A percentile compares a stretch with the other conserved stretches of the same genome.
phyloP scores from a whole-genome alignment of 208 protist genomes.

The Acanthamoeba royreba region DNA sequence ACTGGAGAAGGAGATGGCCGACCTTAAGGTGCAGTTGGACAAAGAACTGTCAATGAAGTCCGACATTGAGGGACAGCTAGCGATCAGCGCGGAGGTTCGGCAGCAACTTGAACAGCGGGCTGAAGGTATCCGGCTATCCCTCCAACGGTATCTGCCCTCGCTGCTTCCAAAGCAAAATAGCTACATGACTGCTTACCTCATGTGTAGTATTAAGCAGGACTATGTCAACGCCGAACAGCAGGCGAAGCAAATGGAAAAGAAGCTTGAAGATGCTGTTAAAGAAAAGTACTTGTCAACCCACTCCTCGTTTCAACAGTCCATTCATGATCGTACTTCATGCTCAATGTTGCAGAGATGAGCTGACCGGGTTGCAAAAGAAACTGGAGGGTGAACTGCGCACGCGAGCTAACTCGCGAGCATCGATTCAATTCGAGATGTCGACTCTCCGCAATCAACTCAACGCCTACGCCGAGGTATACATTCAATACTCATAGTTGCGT shows the following conservation, averaged over 20 bases:
- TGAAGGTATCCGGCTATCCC: neutral
- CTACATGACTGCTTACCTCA: too few species aligned
- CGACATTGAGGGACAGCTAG: neutral
- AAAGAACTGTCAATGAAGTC: neutral
- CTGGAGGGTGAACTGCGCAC: conserved; percentile 12
- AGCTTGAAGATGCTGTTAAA: conserved; percentile 7
- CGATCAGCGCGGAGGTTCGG: neutral
- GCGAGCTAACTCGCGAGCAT: neutral
- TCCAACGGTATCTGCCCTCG: neutral
- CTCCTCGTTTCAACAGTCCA: too few species aligned
- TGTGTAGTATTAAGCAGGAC: neutral
- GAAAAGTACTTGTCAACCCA: conserved; percentile 14
- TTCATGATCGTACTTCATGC: too few species aligned
- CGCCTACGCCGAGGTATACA: neutral
- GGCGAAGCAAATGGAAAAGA: neutral
- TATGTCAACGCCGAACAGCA: neutral
- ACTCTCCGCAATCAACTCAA: neutral
- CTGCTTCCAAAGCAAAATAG: too few species aligned
- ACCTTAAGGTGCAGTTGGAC: neutral
- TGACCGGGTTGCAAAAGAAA: conserved; percentile 3
- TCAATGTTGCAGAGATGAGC: conserved; percentile 20
- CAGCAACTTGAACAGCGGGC: conserved; percentile 13
- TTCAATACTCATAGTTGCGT: too few species aligned
- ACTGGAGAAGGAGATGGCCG: conserved; percentile 29
- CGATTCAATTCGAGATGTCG: neutral